A percentile compares a stretch with the other conserved stretches of the same genome.
phyloP scores from a whole-genome alignment of 2,329 filamentous ascomycete genomes.

The Clarireedia hainanense region DNA sequence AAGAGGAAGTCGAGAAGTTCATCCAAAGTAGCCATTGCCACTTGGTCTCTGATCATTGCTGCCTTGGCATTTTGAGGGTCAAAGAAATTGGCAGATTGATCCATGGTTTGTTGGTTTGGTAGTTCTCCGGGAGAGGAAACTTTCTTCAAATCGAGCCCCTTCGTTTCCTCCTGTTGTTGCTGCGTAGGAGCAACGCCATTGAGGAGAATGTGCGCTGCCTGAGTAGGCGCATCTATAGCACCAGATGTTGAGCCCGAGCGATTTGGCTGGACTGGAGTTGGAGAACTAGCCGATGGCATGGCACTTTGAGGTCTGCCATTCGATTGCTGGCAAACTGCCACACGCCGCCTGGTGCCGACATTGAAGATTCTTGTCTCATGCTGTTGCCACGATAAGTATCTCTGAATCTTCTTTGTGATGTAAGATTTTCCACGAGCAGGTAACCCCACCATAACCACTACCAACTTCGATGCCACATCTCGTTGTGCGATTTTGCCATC shows the following conservation, averaged over 20 bases:
- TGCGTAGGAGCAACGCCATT: conserved; percentile 36
- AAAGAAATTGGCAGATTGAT: conserved; percentile 91
- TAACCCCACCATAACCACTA: conserved; percentile 97
- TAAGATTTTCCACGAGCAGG: conserved; percentile 96
- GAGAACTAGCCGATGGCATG: conserved; percentile 4
- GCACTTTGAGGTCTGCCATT: conserved; percentile 22
- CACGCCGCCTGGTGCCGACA: conserved; percentile 81
- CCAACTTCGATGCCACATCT: conserved; percentile 91
- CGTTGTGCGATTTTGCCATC: conserved; percentile 89
- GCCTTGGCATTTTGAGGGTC: conserved; percentile 82
- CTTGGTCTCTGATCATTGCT: conserved; percentile 77
- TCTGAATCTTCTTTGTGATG: conserved; percentile 94
- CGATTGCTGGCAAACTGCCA: conserved; percentile 53
- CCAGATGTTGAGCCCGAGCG: conserved; percentile 15
- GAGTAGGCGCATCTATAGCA: conserved; percentile 33
- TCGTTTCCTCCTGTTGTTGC: conserved; percentile 12
- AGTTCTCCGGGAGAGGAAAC: conserved; percentile 30
- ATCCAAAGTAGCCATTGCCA: conserved; percentile 85
- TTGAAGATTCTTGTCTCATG: conserved; percentile 97
- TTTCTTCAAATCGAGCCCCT: conserved; percentile 9
- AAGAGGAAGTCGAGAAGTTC: conserved; percentile 88
- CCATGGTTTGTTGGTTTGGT: conserved; percentile 40
- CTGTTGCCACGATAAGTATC: conserved; percentile 95
- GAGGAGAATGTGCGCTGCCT: conserved; percentile 49
- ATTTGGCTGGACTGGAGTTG: not conserved